These are phyloP conservation scores for Allium cepa DNA, from an alignment of 106 monocot species.

Conservation along the genomic window DNA sequence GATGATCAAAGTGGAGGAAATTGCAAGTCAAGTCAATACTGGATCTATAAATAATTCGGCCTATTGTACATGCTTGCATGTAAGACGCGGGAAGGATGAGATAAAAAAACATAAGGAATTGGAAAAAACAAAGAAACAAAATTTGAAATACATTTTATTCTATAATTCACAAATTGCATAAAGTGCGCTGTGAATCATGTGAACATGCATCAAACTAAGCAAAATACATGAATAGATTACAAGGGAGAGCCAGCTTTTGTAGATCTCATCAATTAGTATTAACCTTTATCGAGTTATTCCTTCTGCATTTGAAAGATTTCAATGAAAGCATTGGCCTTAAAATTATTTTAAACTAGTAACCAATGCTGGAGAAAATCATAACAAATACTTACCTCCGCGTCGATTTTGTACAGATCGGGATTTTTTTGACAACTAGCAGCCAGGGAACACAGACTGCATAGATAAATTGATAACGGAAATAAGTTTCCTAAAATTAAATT, in stretches of 20 bases:
- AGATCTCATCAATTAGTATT: neutral
- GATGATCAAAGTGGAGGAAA: too few relatives aligned
- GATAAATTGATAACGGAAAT: too few relatives aligned
- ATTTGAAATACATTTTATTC: neutral
- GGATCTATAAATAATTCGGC: too few relatives aligned
- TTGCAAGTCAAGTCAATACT: too few relatives aligned
- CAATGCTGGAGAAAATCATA: too few relatives aligned
- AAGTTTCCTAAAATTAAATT: too few relatives aligned
- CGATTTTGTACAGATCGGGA: constrained; percentile 24
- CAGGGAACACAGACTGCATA: constrained; percentile 20
- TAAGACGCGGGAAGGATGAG: too few relatives aligned
- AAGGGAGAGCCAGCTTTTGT: neutral
- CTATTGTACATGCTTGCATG: too few relatives aligned
- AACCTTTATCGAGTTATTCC: neutral
- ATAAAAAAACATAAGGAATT: neutral
- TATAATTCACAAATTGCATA: constrained; percentile 13
- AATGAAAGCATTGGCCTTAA: too few relatives aligned
- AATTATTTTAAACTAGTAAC: too few relatives aligned
- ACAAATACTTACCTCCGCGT: constrained; percentile 1
- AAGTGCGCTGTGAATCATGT: neutral
- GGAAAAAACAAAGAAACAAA: neutral
- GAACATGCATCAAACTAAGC: constrained; percentile 13
- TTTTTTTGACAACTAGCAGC: constrained; percentile 18
- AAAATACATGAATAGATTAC: neutral
- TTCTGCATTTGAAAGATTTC: constrained; percentile 1